Evolutionary conservation across 169 alveolate genomes (phyloP).

Genomic region (Ichthyophthirius multifiliis): DNA sequence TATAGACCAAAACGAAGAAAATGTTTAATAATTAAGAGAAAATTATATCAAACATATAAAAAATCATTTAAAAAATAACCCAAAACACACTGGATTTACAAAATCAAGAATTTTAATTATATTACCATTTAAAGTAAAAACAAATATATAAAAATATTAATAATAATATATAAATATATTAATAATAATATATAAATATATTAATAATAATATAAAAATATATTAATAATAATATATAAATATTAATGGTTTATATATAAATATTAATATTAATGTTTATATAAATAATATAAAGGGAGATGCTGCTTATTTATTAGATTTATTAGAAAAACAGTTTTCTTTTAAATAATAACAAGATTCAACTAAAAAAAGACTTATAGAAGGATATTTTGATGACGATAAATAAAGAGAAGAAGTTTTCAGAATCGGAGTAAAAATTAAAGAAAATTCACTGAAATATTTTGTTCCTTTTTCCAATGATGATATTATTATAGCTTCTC

Average conservation of each 20-base stretch:
- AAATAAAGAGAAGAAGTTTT: conserved; percentile 74
- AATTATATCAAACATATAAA: conserved; percentile 13
- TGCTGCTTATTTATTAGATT: background rate
- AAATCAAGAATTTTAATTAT: conserved; percentile 74
- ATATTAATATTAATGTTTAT: background rate
- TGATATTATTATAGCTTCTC: conserved; percentile 80
- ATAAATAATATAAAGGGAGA: background rate
- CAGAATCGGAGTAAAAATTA: conserved; percentile 65
- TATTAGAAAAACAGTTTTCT: background rate
- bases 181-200: no score
- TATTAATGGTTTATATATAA: background rate
- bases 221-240: background rate
- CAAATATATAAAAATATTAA: background rate
- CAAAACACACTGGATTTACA: conserved; percentile 75
- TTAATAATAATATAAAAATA: no score
- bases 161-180: background rate
- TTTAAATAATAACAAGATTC: conserved; percentile 60
- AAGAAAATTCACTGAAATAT: conserved; percentile 49
- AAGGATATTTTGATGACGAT: conserved; percentile 57
- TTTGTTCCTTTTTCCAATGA: conserved; percentile 65
- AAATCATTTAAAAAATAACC: conserved; percentile 6
- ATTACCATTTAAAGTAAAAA: conserved; percentile 51
- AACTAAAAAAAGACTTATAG: conserved; percentile 69
- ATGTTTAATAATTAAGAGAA: conserved; percentile 14
- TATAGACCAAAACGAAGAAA: conserved; percentile 30